These are phyloP conservation scores for Colletotrichum falcatum DNA, from an alignment of 2,329 filamentous ascomycete species.

Conservation along the genomic window DNA sequence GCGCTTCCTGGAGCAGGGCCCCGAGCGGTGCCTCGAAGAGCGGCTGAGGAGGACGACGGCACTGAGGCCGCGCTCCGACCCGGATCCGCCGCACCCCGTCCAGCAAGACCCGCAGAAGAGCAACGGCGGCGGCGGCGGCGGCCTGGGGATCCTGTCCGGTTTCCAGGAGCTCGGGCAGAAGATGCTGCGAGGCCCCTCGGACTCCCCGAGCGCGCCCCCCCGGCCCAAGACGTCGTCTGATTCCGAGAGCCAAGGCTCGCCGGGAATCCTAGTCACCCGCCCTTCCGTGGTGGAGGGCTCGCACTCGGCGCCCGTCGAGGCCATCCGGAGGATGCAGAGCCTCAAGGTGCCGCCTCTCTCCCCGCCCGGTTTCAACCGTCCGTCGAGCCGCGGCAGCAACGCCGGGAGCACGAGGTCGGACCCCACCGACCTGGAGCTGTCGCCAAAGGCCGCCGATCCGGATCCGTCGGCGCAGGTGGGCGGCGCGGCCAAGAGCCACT, in stretches of 20 bases:
- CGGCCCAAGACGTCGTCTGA: constrained; percentile 35
- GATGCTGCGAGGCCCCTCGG: constrained; percentile 10
- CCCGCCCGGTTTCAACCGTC: constrained; percentile 46
- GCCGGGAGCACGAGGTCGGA: constrained; percentile 49
- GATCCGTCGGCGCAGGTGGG: not conserved
- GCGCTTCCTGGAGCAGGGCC: constrained; percentile 68
- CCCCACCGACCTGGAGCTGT: constrained; percentile 45
- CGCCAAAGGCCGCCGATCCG: constrained; percentile 41
- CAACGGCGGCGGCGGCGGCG: constrained; percentile 13
- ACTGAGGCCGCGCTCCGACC: constrained; percentile 5
- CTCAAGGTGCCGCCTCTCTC: constrained; percentile 50
- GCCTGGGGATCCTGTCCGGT: constrained; percentile 12
- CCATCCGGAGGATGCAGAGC: constrained; percentile 43
- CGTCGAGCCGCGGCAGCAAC: constrained; percentile 47
- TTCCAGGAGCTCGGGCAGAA: constrained; percentile 31
- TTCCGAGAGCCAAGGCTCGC: constrained; percentile 44
- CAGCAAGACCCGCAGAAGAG: constrained; percentile 3
- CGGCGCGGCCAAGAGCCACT: constrained; percentile 10
- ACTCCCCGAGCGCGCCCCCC: constrained; percentile 24
- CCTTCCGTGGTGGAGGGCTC: constrained; percentile 44
- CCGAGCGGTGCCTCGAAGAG: constrained; percentile 65
- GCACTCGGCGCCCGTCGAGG: constrained; percentile 16
- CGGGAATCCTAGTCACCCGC: constrained; percentile 54
- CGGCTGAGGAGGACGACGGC: constrained; percentile 56
- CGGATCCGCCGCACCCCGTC: not conserved